phyloP scores from a whole-genome alignment of 768 basidiomycete species.

The Lentinula sp. region DNA sequence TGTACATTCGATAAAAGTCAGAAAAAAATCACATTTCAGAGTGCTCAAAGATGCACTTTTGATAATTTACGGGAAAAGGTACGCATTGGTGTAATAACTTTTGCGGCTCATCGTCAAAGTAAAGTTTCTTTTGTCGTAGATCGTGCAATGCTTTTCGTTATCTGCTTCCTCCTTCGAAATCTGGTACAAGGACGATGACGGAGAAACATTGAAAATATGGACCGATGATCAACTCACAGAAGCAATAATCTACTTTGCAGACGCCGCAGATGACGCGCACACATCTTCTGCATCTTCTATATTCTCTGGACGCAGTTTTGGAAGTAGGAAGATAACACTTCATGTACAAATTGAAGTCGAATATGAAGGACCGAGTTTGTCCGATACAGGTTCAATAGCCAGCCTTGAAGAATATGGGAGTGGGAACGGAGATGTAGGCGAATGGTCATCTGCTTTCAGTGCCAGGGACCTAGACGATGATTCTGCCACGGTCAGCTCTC shows the following conservation, averaged over 20 bases:
- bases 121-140: conserved; percentile 33
- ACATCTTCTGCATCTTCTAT: conserved; percentile 70
- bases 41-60: conserved; percentile 75
- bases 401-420: conserved; percentile 70
- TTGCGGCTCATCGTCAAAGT: background rate
- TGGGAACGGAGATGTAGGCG: conserved; percentile 44
- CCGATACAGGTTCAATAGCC: conserved; percentile 78
- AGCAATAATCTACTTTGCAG: conserved; percentile 82
- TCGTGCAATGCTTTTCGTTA: conserved; percentile 81
- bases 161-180: conserved; percentile 65
- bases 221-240: conserved; percentile 76
- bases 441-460: conserved; percentile 45
- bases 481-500: conserved; percentile 69
- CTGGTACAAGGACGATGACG: conserved; percentile 85
- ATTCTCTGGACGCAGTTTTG: conserved; percentile 63
- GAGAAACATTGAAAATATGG: conserved; percentile 63
- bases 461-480: conserved; percentile 59
- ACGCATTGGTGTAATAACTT: conserved; percentile 15
- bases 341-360: conserved; percentile 75
- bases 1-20: conserved; percentile 71
- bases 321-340: conserved; percentile 63
- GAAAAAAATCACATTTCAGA: conserved; percentile 75
- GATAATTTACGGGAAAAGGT: conserved; percentile 72
- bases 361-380: conserved; percentile 87
- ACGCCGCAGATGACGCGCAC: conserved; percentile 66